Evolutionary conservation across 2,329 filamentous ascomycete genomes (phyloP).

Genomic region (Escovopsis weberi): DNA sequence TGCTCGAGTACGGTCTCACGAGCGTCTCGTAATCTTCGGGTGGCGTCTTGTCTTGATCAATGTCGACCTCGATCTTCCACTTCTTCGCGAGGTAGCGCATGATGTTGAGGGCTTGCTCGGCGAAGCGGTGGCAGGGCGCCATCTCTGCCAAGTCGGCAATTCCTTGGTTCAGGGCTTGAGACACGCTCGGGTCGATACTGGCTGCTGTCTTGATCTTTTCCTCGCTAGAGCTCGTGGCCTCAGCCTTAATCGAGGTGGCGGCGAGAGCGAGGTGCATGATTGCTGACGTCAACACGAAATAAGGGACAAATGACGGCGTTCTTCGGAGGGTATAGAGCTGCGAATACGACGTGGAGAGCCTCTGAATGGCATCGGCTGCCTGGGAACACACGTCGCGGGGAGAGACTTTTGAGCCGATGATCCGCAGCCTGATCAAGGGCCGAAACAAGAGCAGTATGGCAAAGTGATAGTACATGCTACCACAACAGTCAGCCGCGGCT

Average conservation of each 20-base stretch:
- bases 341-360: conserved; percentile 40
- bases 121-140: conserved; percentile 46
- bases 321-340: conserved; percentile 43
- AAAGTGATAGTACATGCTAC: conserved; percentile 56
- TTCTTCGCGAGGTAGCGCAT: conserved; percentile 41
- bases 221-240: conserved; percentile 7
- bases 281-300: conserved; percentile 45
- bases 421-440: conserved; percentile 50
- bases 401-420: conserved; percentile 47
- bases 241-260: conserved; percentile 18
- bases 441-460: conserved; percentile 60
- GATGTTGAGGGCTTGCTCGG: conserved; percentile 45
- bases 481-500: too few relatives aligned
- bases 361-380: conserved; percentile 44
- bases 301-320: conserved; percentile 46
- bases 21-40: conserved; percentile 24
- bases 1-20: conserved; percentile 33
- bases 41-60: conserved; percentile 18
- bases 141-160: conserved; percentile 45
- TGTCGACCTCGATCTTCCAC: conserved; percentile 41
- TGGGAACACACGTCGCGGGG: conserved; percentile 53
- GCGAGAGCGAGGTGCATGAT: conserved; percentile 46
- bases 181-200: conserved; percentile 24
- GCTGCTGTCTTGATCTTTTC: conserved; percentile 19
- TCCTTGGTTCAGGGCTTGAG: conserved; percentile 34